Evolutionary conservation across 1,284 basidiomycete species (phyloP), one percentile per base, ranked within the genome.

Genomic region (Chiua sp.): DNA sequence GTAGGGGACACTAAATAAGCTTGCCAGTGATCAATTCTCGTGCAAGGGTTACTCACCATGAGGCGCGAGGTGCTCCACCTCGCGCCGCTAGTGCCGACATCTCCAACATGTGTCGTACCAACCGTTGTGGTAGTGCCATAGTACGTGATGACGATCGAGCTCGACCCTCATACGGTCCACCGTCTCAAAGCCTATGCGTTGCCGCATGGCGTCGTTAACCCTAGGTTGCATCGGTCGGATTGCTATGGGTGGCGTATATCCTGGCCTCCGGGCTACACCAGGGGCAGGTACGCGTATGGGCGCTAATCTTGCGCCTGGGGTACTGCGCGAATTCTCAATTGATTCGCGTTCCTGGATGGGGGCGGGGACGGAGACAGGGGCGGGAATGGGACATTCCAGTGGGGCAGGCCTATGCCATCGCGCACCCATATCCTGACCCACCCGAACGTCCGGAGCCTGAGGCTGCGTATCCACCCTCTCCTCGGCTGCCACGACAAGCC

Each of bases 81-180:
- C n/a, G n/a, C n/a, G n/a, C n/a, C n/a, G n/a, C 35, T 15, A 35
- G 23, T 68, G 51, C 20, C 64, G 30, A 32, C 63, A 57, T 79
- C 39, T 67, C 52, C 78, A 70, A 59, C 79, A 80, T 8, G 35
- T 39, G 0, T 72, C 75, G 0, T 35, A 15, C 35, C 65, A 64
- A 7, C 77, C 76, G 0, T 13, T 2, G 1, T 69, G 71, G 52
- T 71, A 73, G 2, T 32, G 53, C 75, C 76, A 79, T 1, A 10
- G 30, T 4, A 5, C 22, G 30, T 79, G 75, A 7, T 60, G n/a
- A 48, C 78, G 80, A 1, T 78, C 77, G 51, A 79, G 79, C 56
- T 78, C 72, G 5, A 65, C 62, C 20, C 77, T 64, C 22, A 78
- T 65, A n/a, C 65, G 58, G 1, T 78, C 78, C 59, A 75, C 70